A percentile compares a stretch with the other conserved stretches of the same genome.
Conservation (phyloP, 495 filamentous ascomycete species). For the Penicillium cataractarum region DNA sequence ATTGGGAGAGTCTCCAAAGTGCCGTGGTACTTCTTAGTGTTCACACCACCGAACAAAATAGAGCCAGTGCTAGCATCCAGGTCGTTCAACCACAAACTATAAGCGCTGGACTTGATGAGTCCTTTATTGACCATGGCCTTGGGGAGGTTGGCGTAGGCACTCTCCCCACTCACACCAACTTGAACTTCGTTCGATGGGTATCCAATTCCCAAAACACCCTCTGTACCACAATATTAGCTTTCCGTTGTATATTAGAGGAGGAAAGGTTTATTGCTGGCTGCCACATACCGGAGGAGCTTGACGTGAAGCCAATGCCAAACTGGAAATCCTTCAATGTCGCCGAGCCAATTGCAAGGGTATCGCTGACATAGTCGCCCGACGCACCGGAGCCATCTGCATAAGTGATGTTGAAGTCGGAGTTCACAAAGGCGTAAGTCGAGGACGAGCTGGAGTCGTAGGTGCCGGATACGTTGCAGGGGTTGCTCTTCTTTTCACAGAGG, state of each 20-base stretch:
- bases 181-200: slow-evolving; percentile 82
- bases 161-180: slow-evolving; percentile 59
- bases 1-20: slow-evolving; percentile 76
- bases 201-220: slow-evolving; percentile 92
- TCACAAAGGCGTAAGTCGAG: slow-evolving; percentile 78
- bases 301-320: slow-evolving; percentile 83
- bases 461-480: slow-evolving; percentile 61
- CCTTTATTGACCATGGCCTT: slow-evolving; percentile 70
- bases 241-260: neutral
- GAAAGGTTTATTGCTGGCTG: neutral
- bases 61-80: slow-evolving; percentile 70
- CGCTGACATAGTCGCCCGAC: slow-evolving; percentile 79
- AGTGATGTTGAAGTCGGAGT: slow-evolving; percentile 82
- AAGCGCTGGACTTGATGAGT: slow-evolving; percentile 78
- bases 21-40: slow-evolving; percentile 77
- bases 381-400: slow-evolving; percentile 89
- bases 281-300: slow-evolving; percentile 55
- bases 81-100: slow-evolving; percentile 64
- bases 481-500: slow-evolving; percentile 51
- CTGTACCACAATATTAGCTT: slow-evolving; percentile 24
- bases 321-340: slow-evolving; percentile 66
- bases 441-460: slow-evolving; percentile 76
- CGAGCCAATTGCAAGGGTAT: slow-evolving; percentile 71
- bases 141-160: slow-evolving; percentile 79
- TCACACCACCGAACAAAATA: slow-evolving; percentile 91